phyloP scores from a whole-genome alignment of 139 green algal species.

The Spirogloea muscicola region DNA sequence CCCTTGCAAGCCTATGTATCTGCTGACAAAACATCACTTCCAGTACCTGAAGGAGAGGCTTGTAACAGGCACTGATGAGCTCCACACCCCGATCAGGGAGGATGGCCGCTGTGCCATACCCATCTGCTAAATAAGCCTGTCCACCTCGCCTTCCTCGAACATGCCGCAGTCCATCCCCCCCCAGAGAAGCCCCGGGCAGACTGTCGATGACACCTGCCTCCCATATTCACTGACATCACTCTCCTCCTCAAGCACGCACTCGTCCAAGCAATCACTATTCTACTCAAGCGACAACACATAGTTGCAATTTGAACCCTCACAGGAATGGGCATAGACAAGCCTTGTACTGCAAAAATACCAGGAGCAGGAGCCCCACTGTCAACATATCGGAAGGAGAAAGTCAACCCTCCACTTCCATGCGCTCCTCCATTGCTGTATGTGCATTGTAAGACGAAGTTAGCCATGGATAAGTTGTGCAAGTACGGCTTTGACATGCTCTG shows the following conservation, averaged over 20 bases:
- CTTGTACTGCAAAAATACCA: not conserved
- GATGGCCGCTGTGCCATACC: slow-evolving; percentile 18
- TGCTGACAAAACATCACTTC: no score
- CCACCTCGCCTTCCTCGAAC: not conserved
- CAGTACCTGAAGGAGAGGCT: slow-evolving; percentile 21
- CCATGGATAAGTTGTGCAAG: not conserved
- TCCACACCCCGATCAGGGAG: slow-evolving; percentile 40
- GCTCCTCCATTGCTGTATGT: not conserved
- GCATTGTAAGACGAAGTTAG: not conserved
- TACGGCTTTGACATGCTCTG: not conserved
- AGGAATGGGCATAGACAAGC: not conserved
- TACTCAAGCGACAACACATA: not conserved
- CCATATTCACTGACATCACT: no score
- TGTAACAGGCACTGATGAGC: slow-evolving; percentile 31
- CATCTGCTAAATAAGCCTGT: slow-evolving; percentile 10
- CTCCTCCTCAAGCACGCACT: slow-evolving; percentile 9
- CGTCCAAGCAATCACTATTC: not conserved
- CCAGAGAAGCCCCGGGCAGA: not conserved
- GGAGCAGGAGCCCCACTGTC: not conserved
- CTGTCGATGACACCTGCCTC: no score
- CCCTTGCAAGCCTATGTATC: not conserved
- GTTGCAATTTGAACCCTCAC: not conserved
- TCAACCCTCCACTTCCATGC: no score
- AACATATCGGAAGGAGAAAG: slow-evolving; percentile 30
- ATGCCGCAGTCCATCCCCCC: not conserved